Base-by-base conservation (phyloP, 805 yeast species). In the Ogataea siamensis region DNA sequence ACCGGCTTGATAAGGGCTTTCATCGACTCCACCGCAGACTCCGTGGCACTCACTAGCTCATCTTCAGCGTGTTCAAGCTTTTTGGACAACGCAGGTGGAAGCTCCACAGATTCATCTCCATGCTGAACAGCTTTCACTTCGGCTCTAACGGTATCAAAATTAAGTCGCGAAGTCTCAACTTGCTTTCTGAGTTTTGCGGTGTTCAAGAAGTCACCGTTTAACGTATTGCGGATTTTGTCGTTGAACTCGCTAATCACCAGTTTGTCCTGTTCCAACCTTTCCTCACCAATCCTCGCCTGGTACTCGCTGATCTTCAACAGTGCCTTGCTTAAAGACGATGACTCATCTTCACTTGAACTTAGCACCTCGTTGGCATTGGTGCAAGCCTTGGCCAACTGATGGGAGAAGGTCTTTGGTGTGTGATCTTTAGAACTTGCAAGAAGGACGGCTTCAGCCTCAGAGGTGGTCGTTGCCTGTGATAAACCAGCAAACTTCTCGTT, bases 11-110 rank as follows among this genome's bases (percentile, higher is more conserved):
- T 76, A 39, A 85, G 67, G 47, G 72, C 76, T 59, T 82, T 78
- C 93, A 85, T 83, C 37, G 79, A 77, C 50, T 77, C 75, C n/a
- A 83, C 93, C 0, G 95, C 93, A 18, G 72, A 66, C 40, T 83
- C 82, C 4, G 88, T 84, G 17, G 87, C 86, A 49, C 80, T 75
- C 23, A 85, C 93, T 47, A 85, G 74, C 45, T 83, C 91, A 56
- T 85, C 95, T 60, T 85, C 95, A 43, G 70, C 69, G 12, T 65
- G 57, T 42, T 78, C 80, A 48, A 76, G 63, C 38, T 73, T 76
- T 46, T 70, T 71, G 43, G 67, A 66, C 47, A 79, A 70, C 28
- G 66, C 68, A 37, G 76, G 83, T 14, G 77, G 58, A 29, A 73
- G 62, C 28, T 68, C 70, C 9, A 58, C 64, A 17, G 60, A 43